Evolutionary conservation across 2,329 filamentous ascomycete species (phyloP), one percentile per base, ranked within the genome.

Genomic region (Aspergillus texensis): DNA sequence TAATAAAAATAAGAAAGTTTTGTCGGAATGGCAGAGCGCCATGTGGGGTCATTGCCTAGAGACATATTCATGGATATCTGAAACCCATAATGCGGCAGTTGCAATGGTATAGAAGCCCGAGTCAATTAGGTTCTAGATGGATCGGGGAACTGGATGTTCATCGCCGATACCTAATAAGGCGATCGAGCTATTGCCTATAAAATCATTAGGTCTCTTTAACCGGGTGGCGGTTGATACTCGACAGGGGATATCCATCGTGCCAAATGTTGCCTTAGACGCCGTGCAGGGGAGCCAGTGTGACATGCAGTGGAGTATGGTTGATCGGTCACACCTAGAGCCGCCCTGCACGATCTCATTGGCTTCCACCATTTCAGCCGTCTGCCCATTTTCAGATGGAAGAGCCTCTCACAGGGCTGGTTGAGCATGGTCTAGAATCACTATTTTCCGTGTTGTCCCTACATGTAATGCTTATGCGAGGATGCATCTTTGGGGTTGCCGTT

Each of bases 241-340:
- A 55, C 52, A 55, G 32, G 52, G 34, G 30, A 24, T n/a, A 55
- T 55, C 12, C 21, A 39, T 55, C 34, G 16, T 55, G n/a, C 16
- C 34, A 16, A 55, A 39, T 55, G 32, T 39, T 9, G n/a, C 34
- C n/a, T 26, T 55, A 55, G 52, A 55, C 52, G 52, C 52, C 52
- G 34, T 55, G 32, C 34, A 55, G 30, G 30, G 52, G 30, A 55
- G 48, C 19, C 46, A 54, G 21, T 55, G 52, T 39, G 52, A 55
- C 52, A 39, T 55, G 52, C 34, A 39, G 52, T 55, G 52, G 46
- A 52, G 48, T 36, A 39, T 39, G 12, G 52, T 36, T 39, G 32
- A 41, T 55, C 52, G n/a, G 34, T 55, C 52, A 55, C 52, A 55
- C 52, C 24, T 34, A 55, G 52, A 55, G 52, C 52, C 52, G 34